Conservation (phyloP, 2,329 filamentous ascomycete species). For the Stagonosporopsis vannaccii region DNA sequence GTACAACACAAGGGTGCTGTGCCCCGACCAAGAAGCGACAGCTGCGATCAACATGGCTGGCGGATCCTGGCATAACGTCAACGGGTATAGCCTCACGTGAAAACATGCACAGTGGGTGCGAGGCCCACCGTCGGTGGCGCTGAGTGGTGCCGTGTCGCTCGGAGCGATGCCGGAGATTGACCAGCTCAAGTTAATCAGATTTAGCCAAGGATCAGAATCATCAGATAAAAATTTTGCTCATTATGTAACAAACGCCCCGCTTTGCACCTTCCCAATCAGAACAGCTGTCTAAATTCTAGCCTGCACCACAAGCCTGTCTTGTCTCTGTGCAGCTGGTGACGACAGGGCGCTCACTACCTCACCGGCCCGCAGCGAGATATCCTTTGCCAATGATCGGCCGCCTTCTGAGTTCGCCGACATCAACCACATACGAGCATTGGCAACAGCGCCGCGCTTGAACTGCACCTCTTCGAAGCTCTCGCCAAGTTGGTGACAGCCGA, state of each 20-base stretch:
- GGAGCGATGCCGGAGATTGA: slow-evolving; percentile 21
- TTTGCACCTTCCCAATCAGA: slow-evolving; percentile 17
- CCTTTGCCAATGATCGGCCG: slow-evolving; percentile 46
- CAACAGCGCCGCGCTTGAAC: slow-evolving; percentile 46
- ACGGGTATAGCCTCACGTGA: slow-evolving; percentile 28
- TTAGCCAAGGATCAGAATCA: slow-evolving; percentile 6
- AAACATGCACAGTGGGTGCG: slow-evolving; percentile 22
- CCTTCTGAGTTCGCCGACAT: slow-evolving; percentile 42
- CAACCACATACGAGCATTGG: slow-evolving; percentile 40
- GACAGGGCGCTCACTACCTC: slow-evolving; percentile 40
- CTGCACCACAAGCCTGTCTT: slow-evolving; percentile 34
- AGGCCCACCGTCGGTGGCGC: slow-evolving; percentile 16
- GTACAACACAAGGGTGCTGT: slow-evolving; percentile 27
- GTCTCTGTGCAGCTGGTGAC: slow-evolving; percentile 20
- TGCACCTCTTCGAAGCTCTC: slow-evolving; percentile 49
- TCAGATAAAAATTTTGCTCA: slow-evolving; percentile 45
- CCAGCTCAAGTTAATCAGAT: slow-evolving; percentile 29
- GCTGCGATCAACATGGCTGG: slow-evolving; percentile 35
- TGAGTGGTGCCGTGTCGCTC: slow-evolving; percentile 21
- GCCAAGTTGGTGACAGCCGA: slow-evolving; percentile 46
- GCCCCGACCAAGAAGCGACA: slow-evolving; percentile 31
- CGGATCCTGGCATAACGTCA: slow-evolving; percentile 23
- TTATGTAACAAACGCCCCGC: slow-evolving; percentile 26
- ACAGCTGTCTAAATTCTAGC: slow-evolving; percentile 39
- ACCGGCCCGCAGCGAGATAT: slow-evolving; percentile 44